Evolutionary conservation across 2,329 filamentous ascomycete genomes (phyloP).

Genomic region (Allantophomopsis lycopodina): DNA sequence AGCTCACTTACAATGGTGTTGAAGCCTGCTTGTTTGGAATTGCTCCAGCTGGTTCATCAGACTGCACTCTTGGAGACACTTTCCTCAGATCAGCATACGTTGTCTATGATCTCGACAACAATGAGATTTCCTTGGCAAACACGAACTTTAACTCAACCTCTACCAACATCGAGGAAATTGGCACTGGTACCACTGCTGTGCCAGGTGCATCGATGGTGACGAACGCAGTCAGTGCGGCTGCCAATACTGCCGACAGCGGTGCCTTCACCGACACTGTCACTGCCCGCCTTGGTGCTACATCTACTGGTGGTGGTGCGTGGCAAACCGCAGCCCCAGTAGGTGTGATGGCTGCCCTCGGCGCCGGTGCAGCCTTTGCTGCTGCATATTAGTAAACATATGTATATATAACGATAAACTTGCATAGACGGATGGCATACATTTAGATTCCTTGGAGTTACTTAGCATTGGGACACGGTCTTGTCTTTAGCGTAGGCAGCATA

Average conservation of each 20-base stretch:
- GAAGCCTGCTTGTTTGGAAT: constrained; percentile 56
- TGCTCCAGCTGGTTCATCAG: constrained; percentile 36
- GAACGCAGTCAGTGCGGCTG: constrained; percentile 33
- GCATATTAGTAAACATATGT: background rate
- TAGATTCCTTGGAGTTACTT: too few species aligned
- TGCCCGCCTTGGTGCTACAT: constrained; percentile 1
- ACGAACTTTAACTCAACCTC: constrained; percentile 44
- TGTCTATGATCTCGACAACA: constrained; percentile 61
- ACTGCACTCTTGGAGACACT: constrained; percentile 58
- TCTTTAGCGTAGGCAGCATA: too few species aligned
- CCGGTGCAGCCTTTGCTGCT: background rate
- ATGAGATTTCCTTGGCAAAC: constrained; percentile 57
- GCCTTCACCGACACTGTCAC: constrained; percentile 2
- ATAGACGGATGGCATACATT: too few species aligned
- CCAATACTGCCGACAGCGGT: constrained; percentile 13
- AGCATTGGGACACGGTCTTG: too few species aligned
- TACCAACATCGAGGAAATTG: constrained; percentile 40
- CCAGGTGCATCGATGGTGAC: constrained; percentile 37
- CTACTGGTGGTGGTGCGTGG: constrained; percentile 1
- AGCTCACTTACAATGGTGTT: constrained; percentile 37
- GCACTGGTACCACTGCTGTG: constrained; percentile 29
- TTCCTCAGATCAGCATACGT: constrained; percentile 65
- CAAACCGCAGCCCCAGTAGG: background rate
- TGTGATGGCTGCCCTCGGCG: background rate
- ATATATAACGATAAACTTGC: background rate